These are phyloP conservation scores for Lindgomyces ingoldianus DNA, from an alignment of 495 filamentous ascomycete species.

Conservation along the genomic window DNA sequence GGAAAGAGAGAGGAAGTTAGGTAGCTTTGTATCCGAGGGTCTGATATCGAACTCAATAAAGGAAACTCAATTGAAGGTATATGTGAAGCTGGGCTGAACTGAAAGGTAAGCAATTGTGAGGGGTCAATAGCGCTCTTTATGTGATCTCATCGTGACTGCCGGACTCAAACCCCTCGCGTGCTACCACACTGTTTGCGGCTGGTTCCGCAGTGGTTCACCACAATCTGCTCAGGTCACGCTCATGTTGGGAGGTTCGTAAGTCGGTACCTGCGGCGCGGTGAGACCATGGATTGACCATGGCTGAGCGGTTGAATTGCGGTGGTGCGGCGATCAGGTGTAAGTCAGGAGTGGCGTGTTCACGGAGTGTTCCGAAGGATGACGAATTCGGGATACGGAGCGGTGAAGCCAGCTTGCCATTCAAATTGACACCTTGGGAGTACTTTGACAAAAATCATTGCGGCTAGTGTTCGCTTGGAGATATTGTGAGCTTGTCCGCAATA, in stretches of 20 bases:
- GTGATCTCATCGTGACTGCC: not conserved
- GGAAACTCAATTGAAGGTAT: no score
- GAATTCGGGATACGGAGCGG: not conserved
- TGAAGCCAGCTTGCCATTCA: not conserved
- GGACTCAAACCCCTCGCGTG: no score
- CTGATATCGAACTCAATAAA: no score
- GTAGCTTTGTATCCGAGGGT: not conserved
- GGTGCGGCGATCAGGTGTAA: not conserved
- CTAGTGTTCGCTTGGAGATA: no score
- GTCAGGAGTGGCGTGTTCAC: not conserved
- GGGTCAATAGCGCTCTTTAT: not conserved
- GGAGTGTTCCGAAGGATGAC: not conserved
- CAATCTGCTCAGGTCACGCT: not conserved
- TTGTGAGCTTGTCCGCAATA: no score
- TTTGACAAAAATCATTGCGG: no score
- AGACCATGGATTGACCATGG: not conserved
- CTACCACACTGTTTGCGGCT: not conserved
- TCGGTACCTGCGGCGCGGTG: not conserved
- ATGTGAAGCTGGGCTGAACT: not conserved
- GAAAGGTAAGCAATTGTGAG: not conserved
- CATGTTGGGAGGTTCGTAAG: no score
- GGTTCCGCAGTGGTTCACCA: not conserved
- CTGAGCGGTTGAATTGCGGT: not conserved
- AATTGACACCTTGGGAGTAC: no score
- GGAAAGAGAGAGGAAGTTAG: not conserved